A percentile compares a stretch with the other conserved stretches of the same genome.
phyloP scores from a whole-genome alignment of 2,329 filamentous ascomycete genomes.

The Hyphodiscus sp. region DNA sequence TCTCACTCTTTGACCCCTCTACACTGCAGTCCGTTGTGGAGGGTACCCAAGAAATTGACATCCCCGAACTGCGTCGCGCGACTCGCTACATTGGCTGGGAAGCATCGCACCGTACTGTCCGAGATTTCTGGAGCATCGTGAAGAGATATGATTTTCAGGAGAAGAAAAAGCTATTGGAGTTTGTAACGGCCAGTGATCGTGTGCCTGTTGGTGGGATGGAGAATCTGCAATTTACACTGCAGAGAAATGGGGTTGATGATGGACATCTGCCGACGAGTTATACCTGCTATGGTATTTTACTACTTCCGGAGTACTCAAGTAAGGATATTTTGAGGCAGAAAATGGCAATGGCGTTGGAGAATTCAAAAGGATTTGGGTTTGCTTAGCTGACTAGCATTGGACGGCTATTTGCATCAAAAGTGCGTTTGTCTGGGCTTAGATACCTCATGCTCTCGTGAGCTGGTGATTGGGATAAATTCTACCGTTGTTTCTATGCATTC shows the following conservation, averaged over 20 bases:
- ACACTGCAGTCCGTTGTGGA: constrained; percentile 75
- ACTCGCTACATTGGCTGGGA: constrained; percentile 80
- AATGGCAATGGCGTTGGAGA: constrained; percentile 78
- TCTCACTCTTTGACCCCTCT: constrained; percentile 60
- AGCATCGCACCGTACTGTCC: constrained; percentile 59
- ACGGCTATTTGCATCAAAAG: not conserved
- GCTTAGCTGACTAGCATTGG: constrained; percentile 38
- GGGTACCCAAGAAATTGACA: constrained; percentile 74
- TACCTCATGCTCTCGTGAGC: not conserved
- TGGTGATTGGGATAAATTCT: not conserved
- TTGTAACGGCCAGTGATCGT: constrained; percentile 88
- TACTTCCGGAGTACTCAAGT: constrained; percentile 75
- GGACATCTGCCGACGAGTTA: constrained; percentile 73
- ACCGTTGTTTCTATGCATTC: too few relatives aligned
- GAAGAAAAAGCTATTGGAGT: constrained; percentile 75
- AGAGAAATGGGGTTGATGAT: constrained; percentile 64
- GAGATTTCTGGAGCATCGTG: constrained; percentile 81
- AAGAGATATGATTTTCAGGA: constrained; percentile 59
- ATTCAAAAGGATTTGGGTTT: constrained; percentile 84
- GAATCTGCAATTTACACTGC: constrained; percentile 77
- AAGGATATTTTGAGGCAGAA: constrained; percentile 66
- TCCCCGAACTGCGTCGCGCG: constrained; percentile 62
- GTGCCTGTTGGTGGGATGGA: constrained; percentile 81
- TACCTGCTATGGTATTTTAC: constrained; percentile 86
- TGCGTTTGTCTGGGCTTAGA: not conserved